Base-by-base conservation (phyloP, 164 flowering plant genomes). In the Vitis rupestris region DNA sequence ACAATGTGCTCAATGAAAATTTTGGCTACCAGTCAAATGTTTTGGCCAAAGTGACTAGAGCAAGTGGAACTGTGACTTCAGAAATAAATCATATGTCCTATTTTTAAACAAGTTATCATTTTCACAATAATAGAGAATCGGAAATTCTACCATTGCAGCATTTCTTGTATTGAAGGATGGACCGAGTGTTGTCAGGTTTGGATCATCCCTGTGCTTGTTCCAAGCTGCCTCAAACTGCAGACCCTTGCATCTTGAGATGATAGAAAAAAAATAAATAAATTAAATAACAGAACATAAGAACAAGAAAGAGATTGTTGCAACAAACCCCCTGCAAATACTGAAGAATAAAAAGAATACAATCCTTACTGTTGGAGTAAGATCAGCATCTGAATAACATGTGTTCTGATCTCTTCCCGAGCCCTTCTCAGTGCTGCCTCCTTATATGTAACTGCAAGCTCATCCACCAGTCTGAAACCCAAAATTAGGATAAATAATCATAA, bases 381-480 rank as follows among this genome's bases (percentile, higher is more conserved):
- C 59, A 91, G 65, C 75, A 83, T 83, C 75, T 85, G 81, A 71
- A 76, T 75, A 66, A 87, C 56, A 31, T 73, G 78, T 29, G 73
- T 48, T 67, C 96, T 85, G 51, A 93, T 87, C 57, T 79, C 88
- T 75, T 88, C 93, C 9, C 92, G 85, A 52, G 77, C 82, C 50
- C 66, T 83, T 74, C 77, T 86, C 66, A 87, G 5, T 66, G 93
- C 83, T 61, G 99, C 88, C 75, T 93, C 92, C 81, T 90, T 93
- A 72, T 87, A 86, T 53, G 87, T 64, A 54, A 73, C 54, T 10
- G 78, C 75, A 71, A 95, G 93, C 72, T 93, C 96, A 71, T 93
- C 97, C 54, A 90, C 89, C 78, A 95, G 83, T 77, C 98, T 95
- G 84, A 72, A 30, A 56, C 54, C 47, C 71, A 63, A 37, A 37